These are phyloP conservation scores for Microdochium trichocladiopsis DNA, from an alignment of 2,329 filamentous ascomycete species.

Conservation along the genomic window DNA sequence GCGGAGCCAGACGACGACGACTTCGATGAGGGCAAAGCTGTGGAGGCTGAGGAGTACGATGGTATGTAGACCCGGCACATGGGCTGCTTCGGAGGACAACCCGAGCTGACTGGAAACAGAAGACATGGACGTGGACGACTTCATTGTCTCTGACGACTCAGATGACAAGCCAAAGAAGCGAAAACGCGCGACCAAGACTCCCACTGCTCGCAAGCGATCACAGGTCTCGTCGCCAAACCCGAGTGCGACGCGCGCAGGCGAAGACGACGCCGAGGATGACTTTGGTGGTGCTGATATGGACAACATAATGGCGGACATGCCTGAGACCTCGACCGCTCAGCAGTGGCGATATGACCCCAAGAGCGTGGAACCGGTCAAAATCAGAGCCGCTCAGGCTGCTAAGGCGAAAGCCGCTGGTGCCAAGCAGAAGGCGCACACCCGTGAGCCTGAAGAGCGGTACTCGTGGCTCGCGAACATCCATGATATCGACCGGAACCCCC, in stretches of 20 bases:
- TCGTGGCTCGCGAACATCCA: constrained; percentile 80
- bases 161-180: constrained; percentile 69
- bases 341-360: constrained; percentile 68
- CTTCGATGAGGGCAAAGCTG: constrained; percentile 54
- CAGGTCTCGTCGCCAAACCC: constrained; percentile 40
- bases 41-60: constrained; percentile 55
- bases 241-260: constrained; percentile 16
- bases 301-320: constrained; percentile 45
- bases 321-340: constrained; percentile 64
- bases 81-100: too few species aligned
- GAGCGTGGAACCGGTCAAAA: constrained; percentile 26
- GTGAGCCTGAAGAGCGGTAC: constrained; percentile 80
- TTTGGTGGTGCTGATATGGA: constrained; percentile 37
- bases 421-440: constrained; percentile 67
- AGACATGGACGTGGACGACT: constrained; percentile 83
- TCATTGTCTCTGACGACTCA: constrained; percentile 80
- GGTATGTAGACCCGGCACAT: constrained; percentile 29
- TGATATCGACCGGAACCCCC: constrained; percentile 77
- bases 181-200: constrained; percentile 56
- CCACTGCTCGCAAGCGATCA: constrained; percentile 54
- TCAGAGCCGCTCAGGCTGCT: constrained; percentile 10
- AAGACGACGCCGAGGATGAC: constrained; percentile 33
- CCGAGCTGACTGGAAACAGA: constrained; percentile 24
- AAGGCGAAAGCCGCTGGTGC: constrained; percentile 22
- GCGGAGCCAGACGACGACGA: constrained; percentile 64